phyloP scores from a whole-genome alignment of 257 asterid genomes.

The Cinchona pubescens region DNA sequence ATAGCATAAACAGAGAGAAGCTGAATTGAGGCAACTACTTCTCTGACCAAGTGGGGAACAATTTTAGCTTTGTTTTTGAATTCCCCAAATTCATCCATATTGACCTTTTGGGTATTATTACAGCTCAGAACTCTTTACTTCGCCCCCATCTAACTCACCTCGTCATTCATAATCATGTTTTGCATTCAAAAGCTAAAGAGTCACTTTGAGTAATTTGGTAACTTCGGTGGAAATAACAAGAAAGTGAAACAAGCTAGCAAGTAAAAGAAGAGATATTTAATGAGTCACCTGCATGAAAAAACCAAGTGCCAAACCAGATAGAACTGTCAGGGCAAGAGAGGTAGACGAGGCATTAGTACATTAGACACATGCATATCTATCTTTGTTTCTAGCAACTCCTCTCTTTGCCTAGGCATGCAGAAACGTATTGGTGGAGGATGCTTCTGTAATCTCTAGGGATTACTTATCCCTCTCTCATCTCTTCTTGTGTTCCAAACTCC shows the following conservation, averaged over 20 bases:
- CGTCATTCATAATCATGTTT: neutral
- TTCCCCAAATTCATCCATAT: neutral
- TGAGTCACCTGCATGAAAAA: neutral
- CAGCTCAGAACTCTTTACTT: neutral
- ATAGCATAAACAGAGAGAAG: constrained; percentile 15
- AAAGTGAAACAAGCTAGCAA: neutral
- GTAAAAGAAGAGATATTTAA: neutral
- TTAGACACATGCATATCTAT: constrained; percentile 4
- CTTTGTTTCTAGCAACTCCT: neutral
- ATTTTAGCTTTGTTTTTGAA: neutral
- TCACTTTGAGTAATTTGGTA: neutral
- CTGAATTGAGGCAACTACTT: constrained; percentile 21
- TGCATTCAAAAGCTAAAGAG: neutral
- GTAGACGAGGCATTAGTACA: constrained; percentile 4
- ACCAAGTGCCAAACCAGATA: constrained; percentile 4
- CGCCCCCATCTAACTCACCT: neutral
- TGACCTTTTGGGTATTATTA: constrained; percentile 5
- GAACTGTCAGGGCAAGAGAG: constrained; percentile 16
- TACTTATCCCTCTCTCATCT: constrained; percentile 13
- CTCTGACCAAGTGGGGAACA: constrained; percentile 27
- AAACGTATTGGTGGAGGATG: constrained; percentile 13
- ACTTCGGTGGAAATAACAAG: neutral
- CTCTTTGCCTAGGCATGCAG: neutral
- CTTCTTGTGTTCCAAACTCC: constrained; percentile 30
- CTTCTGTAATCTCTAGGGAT: constrained; percentile 20